These are phyloP conservation scores for Termitomyces sp. DNA, from an alignment of 768 basidiomycete genomes.

Conservation along the genomic window DNA sequence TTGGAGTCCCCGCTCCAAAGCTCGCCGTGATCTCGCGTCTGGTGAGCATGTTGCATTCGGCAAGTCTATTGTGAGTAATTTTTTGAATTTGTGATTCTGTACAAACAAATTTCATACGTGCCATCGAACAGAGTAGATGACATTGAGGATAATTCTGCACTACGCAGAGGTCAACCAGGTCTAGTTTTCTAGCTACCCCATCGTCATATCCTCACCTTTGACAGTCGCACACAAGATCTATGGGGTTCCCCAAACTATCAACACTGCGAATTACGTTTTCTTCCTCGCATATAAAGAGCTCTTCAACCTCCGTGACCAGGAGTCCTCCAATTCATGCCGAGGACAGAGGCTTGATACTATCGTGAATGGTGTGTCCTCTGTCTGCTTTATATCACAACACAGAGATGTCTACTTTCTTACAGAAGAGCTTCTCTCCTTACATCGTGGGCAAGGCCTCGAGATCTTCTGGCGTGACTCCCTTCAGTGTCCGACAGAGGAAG, in stretches of 20 bases:
- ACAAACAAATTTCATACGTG: not conserved
- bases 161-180: constrained; percentile 84
- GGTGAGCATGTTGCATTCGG: constrained; percentile 92
- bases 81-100: not conserved
- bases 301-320: constrained; percentile 42
- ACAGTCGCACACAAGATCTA: constrained; percentile 93
- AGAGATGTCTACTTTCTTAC: not conserved
- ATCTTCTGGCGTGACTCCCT: constrained; percentile 92
- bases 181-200: constrained; percentile 9
- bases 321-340: constrained; percentile 11
- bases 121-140: constrained; percentile 72
- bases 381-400: not conserved
- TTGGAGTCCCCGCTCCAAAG: constrained; percentile 70
- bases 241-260: constrained; percentile 94
- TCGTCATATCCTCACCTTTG: not conserved
- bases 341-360: constrained; percentile 55
- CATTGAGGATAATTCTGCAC: constrained; percentile 87
- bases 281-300: constrained; percentile 91
- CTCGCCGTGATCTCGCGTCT: constrained; percentile 71
- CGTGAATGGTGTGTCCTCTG: constrained; percentile 55
- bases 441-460: constrained; percentile 93
- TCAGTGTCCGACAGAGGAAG: constrained; percentile 88
- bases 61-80: constrained; percentile 72
- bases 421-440: constrained; percentile 76
- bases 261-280: constrained; percentile 95